phyloP scores from a whole-genome alignment of 192 early-diverging fungal genomes.

The Coemansia sp. region DNA sequence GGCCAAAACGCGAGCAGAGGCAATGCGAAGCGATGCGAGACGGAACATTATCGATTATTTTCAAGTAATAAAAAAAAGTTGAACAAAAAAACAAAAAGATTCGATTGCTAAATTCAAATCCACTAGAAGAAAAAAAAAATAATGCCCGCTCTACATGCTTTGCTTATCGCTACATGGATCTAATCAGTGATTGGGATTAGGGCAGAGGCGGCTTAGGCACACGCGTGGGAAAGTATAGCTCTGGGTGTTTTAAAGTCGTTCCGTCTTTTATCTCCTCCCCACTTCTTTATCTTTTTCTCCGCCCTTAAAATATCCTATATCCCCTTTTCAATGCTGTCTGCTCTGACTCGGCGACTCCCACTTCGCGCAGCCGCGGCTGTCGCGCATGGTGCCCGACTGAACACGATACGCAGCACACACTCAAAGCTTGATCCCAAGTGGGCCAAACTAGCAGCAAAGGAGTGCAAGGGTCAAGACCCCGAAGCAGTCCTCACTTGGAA shows the following conservation, averaged over 20 bases:
- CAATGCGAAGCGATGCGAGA: slow-evolving; percentile 35
- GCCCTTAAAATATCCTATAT: neutral
- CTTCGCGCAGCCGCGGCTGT: slow-evolving; percentile 1
- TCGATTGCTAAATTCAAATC: neutral
- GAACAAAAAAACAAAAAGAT: slow-evolving; percentile 2
- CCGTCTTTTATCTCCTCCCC: too few species aligned
- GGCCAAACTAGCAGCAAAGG: slow-evolving; percentile 74
- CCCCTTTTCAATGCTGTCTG: neutral
- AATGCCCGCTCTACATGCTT: neutral
- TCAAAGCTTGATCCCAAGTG: slow-evolving; percentile 68
- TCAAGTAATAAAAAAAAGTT: neutral
- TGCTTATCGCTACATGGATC: neutral
- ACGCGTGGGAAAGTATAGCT: neutral
- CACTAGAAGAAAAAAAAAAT: neutral
- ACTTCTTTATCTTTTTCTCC: neutral
- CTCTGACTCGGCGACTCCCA: neutral
- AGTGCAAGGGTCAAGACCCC: slow-evolving; percentile 87
- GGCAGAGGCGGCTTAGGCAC: neutral
- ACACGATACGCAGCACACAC: neutral
- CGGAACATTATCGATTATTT: slow-evolving; percentile 28
- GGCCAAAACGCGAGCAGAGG: slow-evolving; percentile 13
- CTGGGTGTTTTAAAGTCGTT: neutral
- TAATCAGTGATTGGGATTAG: slow-evolving; percentile 5
- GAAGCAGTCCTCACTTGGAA: slow-evolving; percentile 73
- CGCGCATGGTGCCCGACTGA: neutral